A percentile compares a stretch with the other conserved stretches of the same genome.
These are phyloP conservation scores for Trichoderma atroviride DNA, from an alignment of 2,329 filamentous ascomycete species.

Conservation along the genomic window DNA sequence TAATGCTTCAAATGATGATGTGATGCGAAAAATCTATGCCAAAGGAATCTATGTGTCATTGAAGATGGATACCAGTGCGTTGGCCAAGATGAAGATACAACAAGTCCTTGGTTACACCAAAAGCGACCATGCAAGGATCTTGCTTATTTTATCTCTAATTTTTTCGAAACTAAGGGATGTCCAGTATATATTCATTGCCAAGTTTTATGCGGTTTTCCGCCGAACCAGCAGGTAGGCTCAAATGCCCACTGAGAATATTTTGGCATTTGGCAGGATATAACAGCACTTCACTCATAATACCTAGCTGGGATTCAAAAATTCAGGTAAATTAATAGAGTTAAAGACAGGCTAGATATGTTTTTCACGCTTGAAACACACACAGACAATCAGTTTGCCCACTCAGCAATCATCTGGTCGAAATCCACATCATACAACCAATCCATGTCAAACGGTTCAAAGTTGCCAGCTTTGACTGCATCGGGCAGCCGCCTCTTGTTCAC, in stretches of 20 bases:
- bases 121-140: neutral
- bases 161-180: neutral
- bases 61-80: neutral
- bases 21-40: slow-evolving; percentile 3
- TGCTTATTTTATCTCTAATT: neutral
- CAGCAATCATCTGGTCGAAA: slow-evolving; percentile 41
- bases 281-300: neutral
- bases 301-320: neutral
- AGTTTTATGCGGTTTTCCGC: neutral
- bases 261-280: neutral
- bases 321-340: neutral
- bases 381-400: slow-evolving; percentile 27
- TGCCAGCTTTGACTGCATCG: slow-evolving; percentile 32
- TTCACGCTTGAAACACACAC: neutral
- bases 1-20: slow-evolving; percentile 27
- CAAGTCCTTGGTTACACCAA: neutral
- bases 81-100: neutral
- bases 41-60: neutral
- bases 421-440: slow-evolving; percentile 48
- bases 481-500: slow-evolving; percentile 53
- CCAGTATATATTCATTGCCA: neutral
- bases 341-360: neutral
- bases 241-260: neutral
- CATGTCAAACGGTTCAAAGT: slow-evolving; percentile 39
- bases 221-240: neutral